phyloP scores from a whole-genome alignment of 2,329 filamentous ascomycete genomes.

The Calonectria henricotiae region DNA sequence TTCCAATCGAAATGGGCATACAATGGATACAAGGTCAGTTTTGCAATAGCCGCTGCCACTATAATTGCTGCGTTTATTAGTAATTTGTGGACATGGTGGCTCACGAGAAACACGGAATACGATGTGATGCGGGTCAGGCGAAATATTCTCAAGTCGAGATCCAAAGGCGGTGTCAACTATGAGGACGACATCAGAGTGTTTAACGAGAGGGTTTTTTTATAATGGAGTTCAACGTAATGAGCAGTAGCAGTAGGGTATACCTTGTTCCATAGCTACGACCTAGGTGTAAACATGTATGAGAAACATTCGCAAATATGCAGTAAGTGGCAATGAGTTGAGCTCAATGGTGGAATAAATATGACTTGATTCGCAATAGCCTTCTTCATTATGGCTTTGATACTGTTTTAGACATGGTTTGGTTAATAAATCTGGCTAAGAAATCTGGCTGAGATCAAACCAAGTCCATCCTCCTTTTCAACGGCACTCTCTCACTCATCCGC shows the following conservation, averaged over 20 bases:
- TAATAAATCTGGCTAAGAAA: too few relatives aligned
- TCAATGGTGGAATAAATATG: too few relatives aligned
- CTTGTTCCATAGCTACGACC: too few relatives aligned
- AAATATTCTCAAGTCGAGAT: constrained; percentile 18
- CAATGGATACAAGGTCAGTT: constrained; percentile 33
- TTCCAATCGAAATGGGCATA: constrained; percentile 61
- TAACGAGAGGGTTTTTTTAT: neutral
- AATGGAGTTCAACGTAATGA: neutral
- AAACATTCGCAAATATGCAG: too few relatives aligned
- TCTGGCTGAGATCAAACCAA: too few relatives aligned
- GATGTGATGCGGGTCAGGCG: constrained; percentile 34
- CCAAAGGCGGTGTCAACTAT: constrained; percentile 14
- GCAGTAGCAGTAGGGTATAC: too few relatives aligned
- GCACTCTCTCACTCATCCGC: neutral
- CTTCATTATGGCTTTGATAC: too few relatives aligned
- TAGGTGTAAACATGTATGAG: too few relatives aligned
- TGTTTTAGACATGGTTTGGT: too few relatives aligned
- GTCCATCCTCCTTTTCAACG: too few relatives aligned
- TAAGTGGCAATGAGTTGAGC: too few relatives aligned
- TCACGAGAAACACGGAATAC: constrained; percentile 29
- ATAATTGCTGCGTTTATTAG: constrained; percentile 9
- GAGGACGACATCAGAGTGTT: constrained; percentile 5
- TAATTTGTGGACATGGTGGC: constrained; percentile 31
- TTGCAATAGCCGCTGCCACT: constrained; percentile 15
- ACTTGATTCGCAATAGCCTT: too few relatives aligned